Base-by-base conservation (phyloP, 208 protist species). In the Vickermania ingenoplastis region DNA sequence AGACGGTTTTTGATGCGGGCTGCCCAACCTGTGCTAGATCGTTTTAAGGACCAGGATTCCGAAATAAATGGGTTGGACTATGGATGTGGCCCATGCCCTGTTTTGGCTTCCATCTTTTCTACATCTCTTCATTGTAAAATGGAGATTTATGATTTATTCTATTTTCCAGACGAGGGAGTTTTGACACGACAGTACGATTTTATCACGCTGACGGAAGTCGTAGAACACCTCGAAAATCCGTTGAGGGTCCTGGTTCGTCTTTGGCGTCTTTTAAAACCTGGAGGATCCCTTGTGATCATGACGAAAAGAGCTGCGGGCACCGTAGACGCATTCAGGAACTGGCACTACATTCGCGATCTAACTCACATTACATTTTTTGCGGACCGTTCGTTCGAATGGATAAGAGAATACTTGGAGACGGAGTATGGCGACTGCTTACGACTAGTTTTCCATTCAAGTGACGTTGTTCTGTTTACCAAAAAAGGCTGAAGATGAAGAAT, bases 321-420 rank as follows among this genome's bases (percentile, higher is more conserved):
- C 1, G 51, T 81, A 2, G 79, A 73, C 5, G 59, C 58, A 24
- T 85, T 85, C 45, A 48, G 59, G 23, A 72, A 72, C 26, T 85
- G 79, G 79, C 79, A 85, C 45, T 85, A 85, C 61, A 81, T 74
- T 31, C 66, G 74, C 0, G 79, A 85, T 41, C 71, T 65, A 0
- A 81, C 79, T 0, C 79, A 85, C 59, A 77, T 85, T 14, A 69
- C 54, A 0, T 85, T 81, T 51, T 81, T 81, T 25, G 52, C 61
- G 7, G 63, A 61, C 3, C 41, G 54, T 1, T 73, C 70, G 0
- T 81, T 84, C 22, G 14, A 28, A 11, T 83, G 73, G 73, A 30
- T 83, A 26, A 41, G 49, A 2, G 2, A 63, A 0, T 13, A 1
- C 23, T 59, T 83, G 0, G 3, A 68, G 2, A 4, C 7, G 4